Evolutionary conservation across 208 protist species (phyloP).

Genomic region (Crithidia bombi): DNA sequence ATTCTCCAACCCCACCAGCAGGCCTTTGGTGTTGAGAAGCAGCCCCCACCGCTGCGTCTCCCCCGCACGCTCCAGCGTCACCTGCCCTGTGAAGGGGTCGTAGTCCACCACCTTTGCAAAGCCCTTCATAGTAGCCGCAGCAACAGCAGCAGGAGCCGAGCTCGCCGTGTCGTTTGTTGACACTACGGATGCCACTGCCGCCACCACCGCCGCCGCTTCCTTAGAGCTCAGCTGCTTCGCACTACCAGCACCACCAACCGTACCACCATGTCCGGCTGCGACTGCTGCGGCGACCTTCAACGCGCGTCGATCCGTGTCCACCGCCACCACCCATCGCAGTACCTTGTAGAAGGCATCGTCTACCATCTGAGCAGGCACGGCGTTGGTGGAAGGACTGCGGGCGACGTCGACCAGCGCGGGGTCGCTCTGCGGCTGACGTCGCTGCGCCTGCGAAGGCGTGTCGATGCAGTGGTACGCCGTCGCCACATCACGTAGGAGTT

Average conservation of each 20-base stretch:
- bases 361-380: constrained; percentile 35
- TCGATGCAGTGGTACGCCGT: constrained; percentile 51
- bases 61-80: constrained; percentile 50
- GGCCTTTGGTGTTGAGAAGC: constrained; percentile 45
- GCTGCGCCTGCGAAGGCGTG: constrained; percentile 34
- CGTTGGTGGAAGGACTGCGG: constrained; percentile 28
- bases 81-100: constrained; percentile 30
- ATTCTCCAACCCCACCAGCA: constrained; percentile 58
- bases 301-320: constrained; percentile 48
- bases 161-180: neutral
- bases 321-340: constrained; percentile 55
- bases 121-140: neutral
- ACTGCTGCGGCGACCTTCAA: constrained; percentile 12
- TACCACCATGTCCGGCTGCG: neutral
- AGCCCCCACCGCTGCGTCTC: constrained; percentile 53
- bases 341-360: constrained; percentile 57
- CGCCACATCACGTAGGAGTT: constrained; percentile 37
- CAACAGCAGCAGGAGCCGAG: neutral
- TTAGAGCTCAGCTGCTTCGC: too few relatives aligned
- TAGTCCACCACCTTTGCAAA: constrained; percentile 31
- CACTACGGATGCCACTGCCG: neutral
- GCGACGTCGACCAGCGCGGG: constrained; percentile 15
- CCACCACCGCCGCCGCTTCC: neutral
- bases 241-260: too few relatives aligned
- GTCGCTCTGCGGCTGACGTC: constrained; percentile 30